Base-by-base conservation (phyloP, 257 asterid genomes). In the Solanum sejunctum region DNA sequence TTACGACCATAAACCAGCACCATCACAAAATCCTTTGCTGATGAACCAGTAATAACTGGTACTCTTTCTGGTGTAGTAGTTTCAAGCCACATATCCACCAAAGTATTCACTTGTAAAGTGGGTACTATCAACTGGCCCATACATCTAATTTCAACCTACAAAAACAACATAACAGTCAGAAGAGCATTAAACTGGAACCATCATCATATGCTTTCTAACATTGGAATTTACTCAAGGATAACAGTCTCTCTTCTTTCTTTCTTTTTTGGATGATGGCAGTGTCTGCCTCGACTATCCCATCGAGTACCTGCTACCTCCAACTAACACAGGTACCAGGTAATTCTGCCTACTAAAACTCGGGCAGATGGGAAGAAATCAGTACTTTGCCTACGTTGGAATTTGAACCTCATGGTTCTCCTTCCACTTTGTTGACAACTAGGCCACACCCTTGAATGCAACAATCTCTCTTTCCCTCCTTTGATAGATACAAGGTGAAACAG, bases 21-120 rank as follows among this genome's bases (percentile, higher is more conserved):
- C 97, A 93, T 93, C 84, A 93, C 92, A 36, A 93, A 92, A n/a
- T 93, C 94, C 89, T 89, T 92, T 3, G 93, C 94, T 0, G 94
- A 86, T 12, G 97, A 92, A 82, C 97, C 96, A 16, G 91, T 86
- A 21, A 88, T 83, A 60, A 91, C 88, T 5, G 90, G 81, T 18
- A 92, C 89, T 86, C 86, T 89, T 84, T 89, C 92, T 9, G 89
- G 60, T 39, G 87, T 72, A 20, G 89, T 84, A 7, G 89, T 88
- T 84, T 90, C 89, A 86, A 93, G 92, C 94, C 97, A 93, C 36
- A 87, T 83, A 72, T 93, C 95, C 0, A 90, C 85, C 43, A 93
- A 79, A 64, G 85, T 86, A 41, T 89, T 86, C 85, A 93, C 82
- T 15, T 93, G 85, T 82, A 90, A 78, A 12, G 93, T 89, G 52